These are phyloP conservation scores for Colletotrichum sp. DNA, from an alignment of 2,329 filamentous ascomycete species.

Conservation along the genomic window DNA sequence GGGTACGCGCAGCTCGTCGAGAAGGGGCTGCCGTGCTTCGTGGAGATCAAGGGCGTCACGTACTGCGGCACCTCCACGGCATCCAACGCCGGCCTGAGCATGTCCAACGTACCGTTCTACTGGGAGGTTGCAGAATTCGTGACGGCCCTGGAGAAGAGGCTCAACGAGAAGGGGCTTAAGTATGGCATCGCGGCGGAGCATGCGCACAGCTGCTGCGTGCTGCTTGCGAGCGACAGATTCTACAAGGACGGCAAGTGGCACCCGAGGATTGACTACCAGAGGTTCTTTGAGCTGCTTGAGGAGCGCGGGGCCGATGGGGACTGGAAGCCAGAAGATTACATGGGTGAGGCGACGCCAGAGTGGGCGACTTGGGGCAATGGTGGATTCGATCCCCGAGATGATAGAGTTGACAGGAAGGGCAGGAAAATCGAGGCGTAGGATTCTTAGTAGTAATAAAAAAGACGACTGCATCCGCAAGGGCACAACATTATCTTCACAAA, in stretches of 20 bases:
- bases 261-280: constrained; percentile 87
- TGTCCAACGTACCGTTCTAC: constrained; percentile 98
- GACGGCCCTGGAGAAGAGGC: constrained; percentile 70
- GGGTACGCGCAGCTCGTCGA: constrained; percentile 92
- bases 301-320: constrained; percentile 67
- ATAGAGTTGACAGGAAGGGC: constrained; percentile 86
- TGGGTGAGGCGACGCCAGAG: constrained; percentile 82
- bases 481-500: not conserved
- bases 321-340: constrained; percentile 90
- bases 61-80: constrained; percentile 93
- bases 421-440: constrained; percentile 58
- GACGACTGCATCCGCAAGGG: constrained; percentile 9
- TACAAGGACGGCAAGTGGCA: constrained; percentile 81
- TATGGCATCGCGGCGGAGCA: constrained; percentile 97
- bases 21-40: constrained; percentile 85
- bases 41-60: constrained; percentile 96
- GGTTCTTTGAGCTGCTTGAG: constrained; percentile 86
- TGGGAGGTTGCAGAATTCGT: constrained; percentile 88
- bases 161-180: constrained; percentile 71
- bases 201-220: constrained; percentile 90
- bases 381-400: constrained; percentile 90
- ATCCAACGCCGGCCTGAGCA: constrained; percentile 85
- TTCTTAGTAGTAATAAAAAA: constrained; percentile 10
- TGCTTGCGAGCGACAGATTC: constrained; percentile 86
- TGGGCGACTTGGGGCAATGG: constrained; percentile 96